Evolutionary conservation across 805 yeast genomes (phyloP), one percentile per base, ranked within the genome.

Genomic region (Ogataea salicorniae): DNA sequence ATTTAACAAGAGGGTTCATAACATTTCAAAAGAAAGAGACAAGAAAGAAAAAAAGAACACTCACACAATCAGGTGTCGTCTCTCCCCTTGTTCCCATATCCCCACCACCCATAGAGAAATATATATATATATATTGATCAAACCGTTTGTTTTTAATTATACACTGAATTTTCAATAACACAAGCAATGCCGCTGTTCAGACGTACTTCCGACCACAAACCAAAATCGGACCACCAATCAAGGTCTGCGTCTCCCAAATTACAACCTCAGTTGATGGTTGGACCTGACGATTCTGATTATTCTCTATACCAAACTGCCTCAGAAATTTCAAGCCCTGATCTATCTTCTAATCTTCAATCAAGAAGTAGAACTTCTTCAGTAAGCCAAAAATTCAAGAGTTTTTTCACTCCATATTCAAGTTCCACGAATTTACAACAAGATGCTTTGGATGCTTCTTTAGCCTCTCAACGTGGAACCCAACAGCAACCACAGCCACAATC

Each of bases 311-410:
- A 54, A 15, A 41, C 62, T 5, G 38, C 56, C 14, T 58, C 64
- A 5, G 47, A 53, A 16, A 48, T 59, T 5, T 53, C 64, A 1
- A 47, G 48, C 22, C 38, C 54, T 1, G 64, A 60, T 5, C 13
- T 48, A 6, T 42, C 57, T 1, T 51, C 49, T 18, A 39, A 49
- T 15, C 13, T 52, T 9, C 42, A 44, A 9, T 39, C 52, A n/a
- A 47, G 69, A 37, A 49, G 58, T 20, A 55, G 66, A 37, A 42
- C 55, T 29, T 44, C 59, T 3, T 65, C 70, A 4, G 56, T 66
- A 47, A 56, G 67, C 13, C 61, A 59, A 35, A 58, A 60, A 45
- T 61, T 66, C 37, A 64, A 63, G 50, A 61, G 50, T 43, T 41
- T 66, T 9, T 66, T 66, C 38, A 47, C 57, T 18, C 60, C 60